Evolutionary conservation across 768 basidiomycete species (phyloP), one percentile per base, ranked within the genome.

Genomic region (Amanita brunnescens): DNA sequence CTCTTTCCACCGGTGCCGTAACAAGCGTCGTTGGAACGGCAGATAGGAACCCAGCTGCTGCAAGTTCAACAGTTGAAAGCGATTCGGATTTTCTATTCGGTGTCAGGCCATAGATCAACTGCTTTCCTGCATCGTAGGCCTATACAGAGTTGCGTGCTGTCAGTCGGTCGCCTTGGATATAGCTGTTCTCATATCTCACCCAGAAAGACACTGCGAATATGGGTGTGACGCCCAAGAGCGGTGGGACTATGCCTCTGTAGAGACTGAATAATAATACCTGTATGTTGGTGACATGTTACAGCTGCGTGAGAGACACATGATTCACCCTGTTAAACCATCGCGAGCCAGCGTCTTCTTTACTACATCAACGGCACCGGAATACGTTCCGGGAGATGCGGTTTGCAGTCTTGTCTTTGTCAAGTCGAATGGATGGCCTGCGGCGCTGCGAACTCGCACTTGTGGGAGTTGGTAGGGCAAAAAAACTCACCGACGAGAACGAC

Each of bases 141-240:
- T 95, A 55, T 7, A 29, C 56, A 48, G 14, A 41, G 18, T 33
- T 44, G 33, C 44, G 18, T 34, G n/a, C 21, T 34, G 34, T 39
- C n/a, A 37, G 37, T 23, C 12, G 16, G 38, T 37, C 47, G 51
- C 44, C 30, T 46, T 37, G 18, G 34, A 37, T 50, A 8, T 2
- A 47, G 14, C 30, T 20, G 30, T 2, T 14, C 23, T 45, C 42
- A 39, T 39, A 44, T 46, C 77, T 52, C 66, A 93, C 94, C 94
- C 94, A 97, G 75, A 99, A 98, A 3, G 92, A 95, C 26, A 98
- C 72, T 3, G 96, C 96, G 61, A 99, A 99, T 62, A 97, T 98
- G 30, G 96, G 96, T 4, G 96, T 98, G 24, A 99, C 91, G 24
- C 95, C 92, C 26, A 96, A 71, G 52, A 97, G 68, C 39, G 94